These are phyloP conservation scores for Mycena belliarum DNA, from an alignment of 768 basidiomycete genomes.

Conservation along the genomic window DNA sequence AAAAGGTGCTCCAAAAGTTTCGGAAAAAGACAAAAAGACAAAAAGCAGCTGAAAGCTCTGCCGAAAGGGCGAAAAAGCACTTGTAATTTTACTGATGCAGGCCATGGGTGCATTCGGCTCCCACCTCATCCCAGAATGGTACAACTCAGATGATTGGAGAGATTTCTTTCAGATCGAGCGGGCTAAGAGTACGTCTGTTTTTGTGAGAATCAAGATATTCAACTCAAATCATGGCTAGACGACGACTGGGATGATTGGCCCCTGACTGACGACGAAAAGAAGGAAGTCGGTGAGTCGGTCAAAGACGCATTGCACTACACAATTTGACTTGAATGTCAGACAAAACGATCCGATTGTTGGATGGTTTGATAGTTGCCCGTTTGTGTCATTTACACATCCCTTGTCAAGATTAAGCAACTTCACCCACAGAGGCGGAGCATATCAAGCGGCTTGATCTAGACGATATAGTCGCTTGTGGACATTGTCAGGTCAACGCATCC, in stretches of 20 bases:
- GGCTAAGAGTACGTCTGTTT: too few species aligned
- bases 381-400: not conserved
- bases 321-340: not conserved
- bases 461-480: conserved; percentile 2
- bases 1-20: too few species aligned
- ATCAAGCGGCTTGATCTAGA: conserved; percentile 1
- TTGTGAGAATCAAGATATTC: too few species aligned
- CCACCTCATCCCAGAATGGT: not conserved
- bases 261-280: not conserved
- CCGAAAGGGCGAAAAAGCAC: too few species aligned
- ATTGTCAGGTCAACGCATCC: conserved; percentile 4
- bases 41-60: too few species aligned
- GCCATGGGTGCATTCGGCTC: not conserved
- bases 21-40: too few species aligned
- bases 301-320: not conserved
- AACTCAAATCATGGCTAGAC: not conserved
- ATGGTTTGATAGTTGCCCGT: not conserved
- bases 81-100: too few species aligned
- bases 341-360: not conserved
- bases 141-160: conserved; percentile 6
- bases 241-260: not conserved
- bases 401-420: not conserved
- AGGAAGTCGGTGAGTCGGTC: not conserved
- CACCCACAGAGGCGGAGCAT: not conserved
- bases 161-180: not conserved